Percentiles rank a stretch among this genome's conserved stretches.
These are phyloP conservation scores for Eucalyptus pauciflora DNA, from an alignment of 345 rosid species.

Conservation along the genomic window DNA sequence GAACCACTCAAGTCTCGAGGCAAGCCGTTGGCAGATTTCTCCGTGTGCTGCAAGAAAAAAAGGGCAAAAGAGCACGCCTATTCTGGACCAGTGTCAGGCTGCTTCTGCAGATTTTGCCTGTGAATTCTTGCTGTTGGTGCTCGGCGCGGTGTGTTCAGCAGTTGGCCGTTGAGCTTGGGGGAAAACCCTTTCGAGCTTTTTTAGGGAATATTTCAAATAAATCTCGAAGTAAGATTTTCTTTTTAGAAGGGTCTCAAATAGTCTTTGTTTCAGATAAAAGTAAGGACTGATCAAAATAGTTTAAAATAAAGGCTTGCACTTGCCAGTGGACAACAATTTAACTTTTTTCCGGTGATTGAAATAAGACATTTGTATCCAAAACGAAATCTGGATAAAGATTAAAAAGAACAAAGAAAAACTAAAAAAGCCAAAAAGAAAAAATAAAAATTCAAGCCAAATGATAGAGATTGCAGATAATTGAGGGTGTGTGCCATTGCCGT, in stretches of 20 bases:
- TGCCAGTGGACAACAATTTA: neutral
- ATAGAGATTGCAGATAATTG: neutral
- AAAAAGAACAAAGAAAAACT: neutral
- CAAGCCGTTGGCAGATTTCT: neutral
- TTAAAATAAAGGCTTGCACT: neutral
- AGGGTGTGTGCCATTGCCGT: neutral
- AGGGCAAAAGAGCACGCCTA: neutral
- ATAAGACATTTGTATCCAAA: neutral
- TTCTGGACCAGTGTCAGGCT: neutral
- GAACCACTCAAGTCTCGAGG: neutral
- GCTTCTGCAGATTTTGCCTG: neutral
- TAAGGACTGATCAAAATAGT: neutral
- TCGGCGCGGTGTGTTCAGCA: neutral
- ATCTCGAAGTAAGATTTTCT: neutral
- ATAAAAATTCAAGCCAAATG: neutral
- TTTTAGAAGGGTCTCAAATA: rapidly evolving
- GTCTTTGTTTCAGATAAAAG: neutral
- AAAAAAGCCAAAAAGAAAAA: neutral
- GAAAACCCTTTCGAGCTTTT: neutral
- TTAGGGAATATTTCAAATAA: neutral
- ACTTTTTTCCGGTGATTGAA: neutral
- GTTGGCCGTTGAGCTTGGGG: neutral
- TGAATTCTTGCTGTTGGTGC: neutral
- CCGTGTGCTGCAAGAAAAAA: neutral
- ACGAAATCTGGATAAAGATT: neutral